Base-by-base conservation (phyloP, 768 basidiomycete species). In the Cystobasidium onofrii region DNA sequence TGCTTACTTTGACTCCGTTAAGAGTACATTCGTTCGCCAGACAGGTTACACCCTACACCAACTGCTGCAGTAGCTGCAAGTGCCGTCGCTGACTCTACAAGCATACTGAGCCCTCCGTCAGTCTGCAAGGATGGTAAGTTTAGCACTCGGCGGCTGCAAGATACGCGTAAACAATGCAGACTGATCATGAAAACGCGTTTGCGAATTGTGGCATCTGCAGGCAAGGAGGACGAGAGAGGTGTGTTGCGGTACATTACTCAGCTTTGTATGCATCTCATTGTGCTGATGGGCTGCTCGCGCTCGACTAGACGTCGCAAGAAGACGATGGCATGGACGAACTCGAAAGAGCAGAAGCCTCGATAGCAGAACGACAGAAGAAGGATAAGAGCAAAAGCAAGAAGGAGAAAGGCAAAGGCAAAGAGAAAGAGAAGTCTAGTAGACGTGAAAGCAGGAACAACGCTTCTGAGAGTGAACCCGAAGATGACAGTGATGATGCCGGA, bases 261-360 rank as follows among this genome's bases (percentile, higher is more conserved):
- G n/a, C 4, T 54, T 54, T 4, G n/a, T 29, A 10, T 6, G 6
- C 7, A n/a, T 7, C n/a, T 7, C 7, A 54, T 20, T 20, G 10
- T 54, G n/a, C 27, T n/a, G 52, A 54, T 54, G 20, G 52, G 39
- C 39, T 39, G 15, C 7, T 39, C 15, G 39, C 15, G 39, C 6
- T 39, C 9, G 46, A 9, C 33, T 39, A 50, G 46, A 9, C 33
- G 27, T 4, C 33, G 6, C 46, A 69, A 18, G 64, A 67, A 34
- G 69, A 71, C 23, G 69, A 71, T 27, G 36, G 29, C 25, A 23
- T 39, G 23, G 69, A 71, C 69, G 69, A 71, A 27, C 69, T 71
- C 6, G 69, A 71, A 44, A 12, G 33, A 36, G 69, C 69, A 33
- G 69, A 71, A 54, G 65, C 65, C 12, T 18, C 29, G 7, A 36